Base-by-base conservation (phyloP, 495 filamentous ascomycete genomes). In the Aspergillus steynii region DNA sequence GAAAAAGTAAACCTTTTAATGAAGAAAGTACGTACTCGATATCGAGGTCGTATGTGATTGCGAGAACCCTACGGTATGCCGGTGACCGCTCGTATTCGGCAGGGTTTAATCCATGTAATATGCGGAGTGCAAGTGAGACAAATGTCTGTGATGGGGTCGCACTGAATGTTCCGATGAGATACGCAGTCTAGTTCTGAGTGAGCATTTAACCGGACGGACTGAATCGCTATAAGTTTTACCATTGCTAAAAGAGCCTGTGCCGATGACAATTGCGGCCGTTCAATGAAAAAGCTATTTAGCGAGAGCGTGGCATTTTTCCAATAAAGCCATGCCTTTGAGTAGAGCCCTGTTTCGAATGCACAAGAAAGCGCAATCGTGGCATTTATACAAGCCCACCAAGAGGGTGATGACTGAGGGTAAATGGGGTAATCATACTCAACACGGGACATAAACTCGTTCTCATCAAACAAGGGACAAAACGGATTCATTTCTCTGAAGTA, bases 281-380 rank as follows among this genome's bases (percentile, higher is more conserved):
- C 27, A 53, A 53, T 3, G 29, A 29, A 53, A 34, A 53, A 53
- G 15, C 27, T 29, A 15, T 34, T 32, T 34, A 53, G 15, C 5
- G 51, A 53, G 29, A 53, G 51, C 29, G 29, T 53, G 29, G 27
- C 5, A 29, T 53, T 53, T 15, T 34, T 53, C 51, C 26, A 34
- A 53, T 53, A 53, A 2, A 53, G 9, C 51, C 51, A 53, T 12
- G 27, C 51, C 6, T 53, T 29, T 20, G 26, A 29, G 29, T 29
- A 2, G 9, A 29, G n/a, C n/a, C 29, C 9, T 29, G 26, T 6
- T 29, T 32, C 28, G 29, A 53, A 6, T 1, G 29, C 29, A 53
- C 29, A 53, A 10, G 51, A 26, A n/a, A 53, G 29, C n/a, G 51
- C 51, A 14, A 53, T n/a, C 51, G 51, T 53, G 51, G 29, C 51